Evolutionary conservation across 257 asterid species (phyloP).

Genomic region (Asclepias syriaca): DNA sequence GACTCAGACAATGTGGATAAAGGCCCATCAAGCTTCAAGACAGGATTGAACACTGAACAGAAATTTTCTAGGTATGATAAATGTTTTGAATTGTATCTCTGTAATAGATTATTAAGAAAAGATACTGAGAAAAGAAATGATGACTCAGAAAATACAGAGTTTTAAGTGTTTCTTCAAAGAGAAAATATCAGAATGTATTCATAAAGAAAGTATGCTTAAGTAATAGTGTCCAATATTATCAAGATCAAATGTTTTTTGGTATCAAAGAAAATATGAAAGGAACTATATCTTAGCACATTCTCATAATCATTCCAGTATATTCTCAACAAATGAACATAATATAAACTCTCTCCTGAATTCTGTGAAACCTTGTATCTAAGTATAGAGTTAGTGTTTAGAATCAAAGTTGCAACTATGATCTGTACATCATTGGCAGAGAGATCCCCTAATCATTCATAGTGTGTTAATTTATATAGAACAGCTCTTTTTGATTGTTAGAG

Average conservation of each 20-base stretch:
- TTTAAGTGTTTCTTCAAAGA: not conserved
- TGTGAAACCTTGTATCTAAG: not conserved
- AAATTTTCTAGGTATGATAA: not conserved
- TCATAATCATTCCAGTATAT: not conserved
- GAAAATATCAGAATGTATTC: not conserved
- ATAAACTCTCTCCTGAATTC: not conserved
- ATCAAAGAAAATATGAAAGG: not conserved
- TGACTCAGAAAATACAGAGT: not conserved
- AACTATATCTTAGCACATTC: not conserved
- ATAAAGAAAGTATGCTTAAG: not conserved
- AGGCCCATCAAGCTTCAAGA: not conserved
- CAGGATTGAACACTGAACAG: not conserved
- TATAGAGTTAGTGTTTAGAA: not conserved
- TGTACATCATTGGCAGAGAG: not conserved
- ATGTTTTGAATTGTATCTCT: not conserved
- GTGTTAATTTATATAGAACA: not conserved
- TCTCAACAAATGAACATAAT: not conserved
- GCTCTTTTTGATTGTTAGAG: not conserved
- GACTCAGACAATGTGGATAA: not conserved
- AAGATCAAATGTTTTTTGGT: not conserved
- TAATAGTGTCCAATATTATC: not conserved
- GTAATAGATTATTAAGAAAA: not conserved
- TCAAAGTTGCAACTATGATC: not conserved
- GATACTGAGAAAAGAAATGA: not conserved
- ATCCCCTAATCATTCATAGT: not conserved